A percentile compares a stretch with the other conserved stretches of the same genome.
Evolutionary conservation across 2,329 filamentous ascomycete species (phyloP).

Genomic region (Neurospora crassa): DNA sequence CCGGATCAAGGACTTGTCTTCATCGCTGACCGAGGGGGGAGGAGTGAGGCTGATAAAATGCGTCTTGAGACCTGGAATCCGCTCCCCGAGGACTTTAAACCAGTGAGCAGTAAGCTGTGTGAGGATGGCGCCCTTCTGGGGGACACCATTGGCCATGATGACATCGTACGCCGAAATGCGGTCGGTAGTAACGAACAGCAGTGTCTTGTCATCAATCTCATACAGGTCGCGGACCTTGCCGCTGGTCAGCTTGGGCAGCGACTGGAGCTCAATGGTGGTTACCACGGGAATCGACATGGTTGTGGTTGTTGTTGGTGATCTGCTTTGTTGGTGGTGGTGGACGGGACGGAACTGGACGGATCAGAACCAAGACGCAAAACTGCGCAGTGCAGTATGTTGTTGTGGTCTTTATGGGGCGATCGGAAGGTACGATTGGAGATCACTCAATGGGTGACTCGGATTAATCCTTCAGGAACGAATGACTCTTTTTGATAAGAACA

Average conservation of each 20-base stretch:
- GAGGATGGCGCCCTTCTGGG: constrained; percentile 43
- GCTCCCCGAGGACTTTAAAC: constrained; percentile 39
- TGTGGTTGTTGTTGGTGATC: not conserved
- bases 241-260: constrained; percentile 22
- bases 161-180: constrained; percentile 88
- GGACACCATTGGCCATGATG: constrained; percentile 58
- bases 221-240: constrained; percentile 24
- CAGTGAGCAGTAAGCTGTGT: constrained; percentile 40
- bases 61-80: constrained; percentile 38
- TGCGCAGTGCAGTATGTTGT: not conserved
- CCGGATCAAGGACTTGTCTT: constrained; percentile 43
- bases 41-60: constrained; percentile 41
- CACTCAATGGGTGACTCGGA: not conserved
- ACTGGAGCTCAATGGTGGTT: constrained; percentile 21
- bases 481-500: not conserved
- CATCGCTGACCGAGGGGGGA: constrained; percentile 27
- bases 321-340: not conserved
- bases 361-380: not conserved
- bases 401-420: not conserved
- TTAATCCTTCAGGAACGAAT: not conserved
- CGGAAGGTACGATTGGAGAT: not conserved
- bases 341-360: not conserved
- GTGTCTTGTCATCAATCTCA: constrained; percentile 19
- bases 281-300: constrained; percentile 17
- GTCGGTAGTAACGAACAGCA: constrained; percentile 22